Base-by-base conservation (phyloP, 2,329 filamentous ascomycete species). In the Alternaria novae-zelandiae region DNA sequence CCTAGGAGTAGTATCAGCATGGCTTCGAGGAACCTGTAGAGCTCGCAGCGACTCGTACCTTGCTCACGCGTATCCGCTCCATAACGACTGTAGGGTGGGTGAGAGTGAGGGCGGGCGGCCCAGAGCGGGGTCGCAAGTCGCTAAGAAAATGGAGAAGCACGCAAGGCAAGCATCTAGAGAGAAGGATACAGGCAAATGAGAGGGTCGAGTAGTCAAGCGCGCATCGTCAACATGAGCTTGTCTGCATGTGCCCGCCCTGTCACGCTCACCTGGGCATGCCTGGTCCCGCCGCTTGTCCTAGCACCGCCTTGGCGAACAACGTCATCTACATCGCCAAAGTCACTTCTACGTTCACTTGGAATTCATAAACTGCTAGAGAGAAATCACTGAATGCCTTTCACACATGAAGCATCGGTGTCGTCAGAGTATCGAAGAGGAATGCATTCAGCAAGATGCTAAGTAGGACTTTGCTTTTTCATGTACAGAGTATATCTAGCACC, bases 1-100 rank as follows among this genome's bases (percentile, higher is more conserved):
- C 85, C 86, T 86, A 57, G 26, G 17, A 43, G 26, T 25, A 54
- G 6, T 20, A 25, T 63, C 25, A 63, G 60, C 17, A 15, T 17
- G n/a, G 6, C 23, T 9, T 6, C 36, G 8, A 46, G 46, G 46
- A 41, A 17, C 17, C 9, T 53, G 49, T 13, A 25, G 12, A 13
- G 21, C 20, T n/a, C 13, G 28, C 28, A 12, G 13, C 13, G 20
- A 12, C 21, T 49, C 76, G 61, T 64, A 81, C 83, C 78, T 83
- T 84, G 68, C 80, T 78, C 63, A 83, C 80, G 68, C 79, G 80
- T 67, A 84, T 82, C 71, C 80, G 83, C 70, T 85, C 83, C 75
- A 82, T 82, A 62, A 64, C 62, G 57, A 58, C 57, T 28, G 57
- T 28, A 41, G 45, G 41, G 17, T 23, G 41, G 17, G 43, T 20